Base-by-base conservation (phyloP, 768 basidiomycete genomes). In the Pulveroboletus sp. region DNA sequence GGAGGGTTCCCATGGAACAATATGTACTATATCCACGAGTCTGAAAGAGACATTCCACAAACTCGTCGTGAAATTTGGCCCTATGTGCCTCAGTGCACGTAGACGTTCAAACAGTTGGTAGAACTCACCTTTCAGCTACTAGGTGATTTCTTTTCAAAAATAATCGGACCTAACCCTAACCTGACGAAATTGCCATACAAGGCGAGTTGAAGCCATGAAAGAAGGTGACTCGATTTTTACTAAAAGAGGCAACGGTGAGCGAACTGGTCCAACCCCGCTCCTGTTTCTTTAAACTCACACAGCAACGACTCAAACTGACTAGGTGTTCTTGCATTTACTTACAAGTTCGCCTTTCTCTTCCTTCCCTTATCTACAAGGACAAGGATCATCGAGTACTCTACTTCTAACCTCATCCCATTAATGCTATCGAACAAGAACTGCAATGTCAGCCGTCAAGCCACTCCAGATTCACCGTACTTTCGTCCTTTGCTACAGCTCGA, bases 271-370 rank as follows among this genome's bases (percentile, higher is more conserved):
- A 13, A 20, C 49, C 34, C 50, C 49, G 32, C 64, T 65, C 64
- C 64, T 64, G 63, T 58, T 45, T 53, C 55, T 43, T n/a, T 43
- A 13, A 43, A 50, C 50, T 16, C 44, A 34, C 35, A 63, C 61
- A 56, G 52, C 61, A 61, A 53, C 56, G 24, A 52, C 59, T 9
- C 49, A 58, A 42, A 32, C 37, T n/a, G 14, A 43, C 38, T 25
- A 36, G 55, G 63, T 62, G 66, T 31, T 58, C 65, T 66, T 66
- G 65, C 46, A 66, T 66, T 66, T 43, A 50, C 52, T 66, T 66
- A 65, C 64, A 66, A 66, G 64, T 51, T 21, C 63, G 43, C 56
- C 47, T 29, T 27, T 42, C 5, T 40, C 35, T 37, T 23, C 38
- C 44, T 40, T 46, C 45, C 29, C 39, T 61, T 56, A 61, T 57